Base-by-base conservation (phyloP, 192 early-diverging fungal genomes). In the Kappamyces sp. region DNA sequence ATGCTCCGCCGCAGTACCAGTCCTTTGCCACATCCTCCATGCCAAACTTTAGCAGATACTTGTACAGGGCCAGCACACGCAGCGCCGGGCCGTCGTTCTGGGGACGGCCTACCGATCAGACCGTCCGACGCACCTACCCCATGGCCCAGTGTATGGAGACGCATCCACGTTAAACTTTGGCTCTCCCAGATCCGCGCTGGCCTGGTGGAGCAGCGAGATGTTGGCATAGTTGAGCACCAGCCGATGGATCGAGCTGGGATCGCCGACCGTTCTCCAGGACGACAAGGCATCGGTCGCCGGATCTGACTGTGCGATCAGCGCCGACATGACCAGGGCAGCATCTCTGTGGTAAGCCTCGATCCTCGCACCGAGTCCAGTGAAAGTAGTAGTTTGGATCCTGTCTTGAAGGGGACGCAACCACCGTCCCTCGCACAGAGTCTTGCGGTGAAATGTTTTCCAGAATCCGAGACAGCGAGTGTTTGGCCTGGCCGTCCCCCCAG, bases 1-100 rank as follows among this genome's bases (percentile, higher is more conserved):
- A n/a, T 4, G 39, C 57, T 60, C 6, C 61, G 54, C 1, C 42
- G 22, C 5, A 4, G 37, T 8, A 66, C 55, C 37, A 60, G 64
- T 1, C 62, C 31, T 7, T 36, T 29, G 12, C 59, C 46, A 47
- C 67, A 71, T 22, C 52, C 22, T 12, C 54, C 59, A 22, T 22
- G 22, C 22, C 22, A 22, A 22, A 22, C 22, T 22, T 22, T 22
- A 22, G 22, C 22, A 22, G 22, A 22, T 22, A 22, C 22, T 22
- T 22, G 22, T 22, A 22, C 47, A 59, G 29, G 3, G 62, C 55
- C 15, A 52, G 14, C 2, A 62, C 57, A 3, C 83, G 71, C 36
- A 81, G 68, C 5, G 81, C 83, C 30, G 85, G 85, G 11, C 83
- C 83, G 62, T 87, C 85, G 64, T 84, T 78, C 53, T 87, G 85